Evolutionary conservation across 2,329 filamentous ascomycete species (phyloP), one percentile per base, ranked within the genome.

Genomic region (Chaetomiaceae sp.): DNA sequence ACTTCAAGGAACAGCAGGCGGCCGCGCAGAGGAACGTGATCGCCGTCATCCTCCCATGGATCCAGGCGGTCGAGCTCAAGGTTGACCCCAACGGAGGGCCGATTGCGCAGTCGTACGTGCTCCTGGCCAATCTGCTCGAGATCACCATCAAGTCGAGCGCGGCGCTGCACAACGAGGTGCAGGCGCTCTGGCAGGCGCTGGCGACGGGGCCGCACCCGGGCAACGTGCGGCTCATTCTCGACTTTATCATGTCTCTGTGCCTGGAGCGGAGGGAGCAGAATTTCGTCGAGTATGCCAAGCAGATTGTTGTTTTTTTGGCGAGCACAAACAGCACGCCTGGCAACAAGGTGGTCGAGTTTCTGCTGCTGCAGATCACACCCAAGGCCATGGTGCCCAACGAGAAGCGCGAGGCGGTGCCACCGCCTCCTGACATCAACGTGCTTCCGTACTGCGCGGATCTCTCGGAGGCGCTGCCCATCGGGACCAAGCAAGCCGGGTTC

Each of bases 301-400:
- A 99, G 69, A 94, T 99, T 48, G 91, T 97, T 15, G 95, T 99
- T 0, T 97, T 96, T 68, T 71, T 99, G 5, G 95, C 94, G 0
- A 94, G 89, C 60, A 96, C 80, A 0, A 78, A 75, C 58, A 80
- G 75, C 81, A 65, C 87, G 71, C 66, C 91, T 2, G 91, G 91
- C 0, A 86, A 89, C 44, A 95, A 95, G 65, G 91, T 99, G 3
- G 86, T 99, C 11, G 94, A 99, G 60, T 96, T 96, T 62, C 78
- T 99, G 51, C 75, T 97, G 25, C 79, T 95, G 71, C 91, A 96
- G 60, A 91, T 99, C 58, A 89, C 84, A 0, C 92, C 95, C 1
- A 95, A 94, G 68, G 88, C 91, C n/a, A 97, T 99, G 92, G 91
- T 96, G 9, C 89, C 91, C 9, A 87, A 88, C 61, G 88, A 95